Percentiles rank a stretch among this genome's conserved stretches.
These are phyloP conservation scores for Meyerozyma carpophila DNA, from an alignment of 1,139 yeast genomes.

Conservation along the genomic window DNA sequence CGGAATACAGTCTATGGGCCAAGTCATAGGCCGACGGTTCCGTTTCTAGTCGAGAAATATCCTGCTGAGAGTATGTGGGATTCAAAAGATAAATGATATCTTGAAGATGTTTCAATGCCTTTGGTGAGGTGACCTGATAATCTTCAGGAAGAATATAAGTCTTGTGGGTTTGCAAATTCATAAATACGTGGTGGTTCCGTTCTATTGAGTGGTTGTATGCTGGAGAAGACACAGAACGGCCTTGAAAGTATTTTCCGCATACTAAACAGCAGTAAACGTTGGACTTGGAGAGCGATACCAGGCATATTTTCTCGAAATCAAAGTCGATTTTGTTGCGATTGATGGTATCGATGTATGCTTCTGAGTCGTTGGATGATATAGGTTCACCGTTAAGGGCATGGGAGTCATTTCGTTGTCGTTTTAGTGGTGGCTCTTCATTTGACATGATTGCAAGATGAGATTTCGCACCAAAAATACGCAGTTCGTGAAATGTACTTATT, in stretches of 20 bases:
- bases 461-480: not conserved
- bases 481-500: not conserved
- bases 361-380: not conserved
- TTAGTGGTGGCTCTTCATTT: not conserved
- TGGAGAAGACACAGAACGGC: constrained; percentile 56
- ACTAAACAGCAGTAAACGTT: constrained; percentile 69
- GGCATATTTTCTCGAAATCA: constrained; percentile 65
- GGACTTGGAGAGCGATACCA: constrained; percentile 52
- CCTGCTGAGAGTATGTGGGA: constrained; percentile 42
- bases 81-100: constrained; percentile 50
- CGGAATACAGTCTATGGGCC: constrained; percentile 39
- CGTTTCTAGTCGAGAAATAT: constrained; percentile 17
- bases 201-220: constrained; percentile 67
- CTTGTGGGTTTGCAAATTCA: constrained; percentile 46
- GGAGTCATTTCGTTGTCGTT: not conserved
- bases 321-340: constrained; percentile 56
- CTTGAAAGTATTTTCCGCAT: constrained; percentile 73
- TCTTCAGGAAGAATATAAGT: constrained; percentile 61
- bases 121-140: constrained; percentile 27
- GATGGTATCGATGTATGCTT: constrained; percentile 46
- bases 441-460: not conserved
- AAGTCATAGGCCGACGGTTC: constrained; percentile 30
- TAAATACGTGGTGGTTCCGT: constrained; percentile 56
- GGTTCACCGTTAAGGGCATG: not conserved
- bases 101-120: constrained; percentile 28